phyloP scores from a whole-genome alignment of 1,284 basidiomycete species.

The Neonothopanus nambi region DNA sequence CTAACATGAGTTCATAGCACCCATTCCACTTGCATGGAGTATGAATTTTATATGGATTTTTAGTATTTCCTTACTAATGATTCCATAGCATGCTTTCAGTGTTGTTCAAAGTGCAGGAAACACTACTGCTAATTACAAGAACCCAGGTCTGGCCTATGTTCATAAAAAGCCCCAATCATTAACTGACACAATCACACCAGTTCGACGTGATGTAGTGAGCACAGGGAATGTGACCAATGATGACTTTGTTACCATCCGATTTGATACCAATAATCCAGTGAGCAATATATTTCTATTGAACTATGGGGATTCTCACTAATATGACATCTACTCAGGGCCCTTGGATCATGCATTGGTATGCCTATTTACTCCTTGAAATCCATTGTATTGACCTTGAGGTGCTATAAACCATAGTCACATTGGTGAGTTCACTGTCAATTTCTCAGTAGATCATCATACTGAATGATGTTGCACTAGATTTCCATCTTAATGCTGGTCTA shows the following conservation, averaged over 20 bases:
- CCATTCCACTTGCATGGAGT: conserved; percentile 41
- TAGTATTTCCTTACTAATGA: conserved; percentile 27
- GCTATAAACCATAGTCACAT: conserved; percentile 18
- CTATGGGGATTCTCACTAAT: no score
- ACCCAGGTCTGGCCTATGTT: conserved; percentile 24
- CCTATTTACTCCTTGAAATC: neutral
- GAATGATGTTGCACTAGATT: conserved; percentile 29
- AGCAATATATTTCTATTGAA: no score
- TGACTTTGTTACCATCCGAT: conserved; percentile 21
- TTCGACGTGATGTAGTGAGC: conserved; percentile 29
- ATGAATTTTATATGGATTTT: neutral
- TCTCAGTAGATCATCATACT: conserved; percentile 22
- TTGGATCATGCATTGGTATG: conserved; percentile 19
- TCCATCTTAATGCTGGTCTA: neutral
- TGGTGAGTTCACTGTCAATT: neutral
- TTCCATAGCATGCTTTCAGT: conserved; percentile 41
- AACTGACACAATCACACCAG: neutral
- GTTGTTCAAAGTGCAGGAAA: conserved; percentile 29
- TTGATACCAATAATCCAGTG: conserved; percentile 27
- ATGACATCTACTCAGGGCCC: conserved; percentile 15
- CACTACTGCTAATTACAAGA: conserved; percentile 28
- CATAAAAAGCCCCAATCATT: neutral
- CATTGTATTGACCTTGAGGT: neutral
- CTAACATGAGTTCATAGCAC: conserved; percentile 22
- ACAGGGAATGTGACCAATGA: conserved; percentile 27